Evolutionary conservation across 108 stramenopile genomes (phyloP).

Genomic region (Nannochloropsis salina): DNA sequence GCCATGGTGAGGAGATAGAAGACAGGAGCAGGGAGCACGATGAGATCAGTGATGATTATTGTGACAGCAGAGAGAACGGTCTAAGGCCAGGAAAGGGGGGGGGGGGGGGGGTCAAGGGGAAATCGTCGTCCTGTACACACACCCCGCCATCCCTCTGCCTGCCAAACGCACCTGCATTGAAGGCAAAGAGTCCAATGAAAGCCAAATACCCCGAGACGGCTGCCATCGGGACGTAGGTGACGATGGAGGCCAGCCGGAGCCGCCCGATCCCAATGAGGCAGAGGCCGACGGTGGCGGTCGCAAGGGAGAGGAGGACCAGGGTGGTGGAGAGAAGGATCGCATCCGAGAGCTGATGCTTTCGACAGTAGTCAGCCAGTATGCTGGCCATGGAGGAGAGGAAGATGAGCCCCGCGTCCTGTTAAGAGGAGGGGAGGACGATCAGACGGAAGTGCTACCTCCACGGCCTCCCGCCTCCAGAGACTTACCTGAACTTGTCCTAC

Average conservation of each 20-base stretch:
- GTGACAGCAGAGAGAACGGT: not conserved
- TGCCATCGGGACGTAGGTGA: constrained; percentile 83
- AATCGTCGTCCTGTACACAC: not conserved
- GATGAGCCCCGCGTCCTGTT: constrained; percentile 87
- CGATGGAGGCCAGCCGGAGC: constrained; percentile 71
- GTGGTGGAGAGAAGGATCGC: constrained; percentile 40
- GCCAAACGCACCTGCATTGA: constrained; percentile 1
- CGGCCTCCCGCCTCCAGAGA: not conserved
- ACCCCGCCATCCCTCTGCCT: not conserved
- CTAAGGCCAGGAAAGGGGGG: not conserved
- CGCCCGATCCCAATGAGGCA: constrained; percentile 68
- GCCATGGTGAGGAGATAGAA: not conserved
- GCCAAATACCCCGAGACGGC: constrained; percentile 96
- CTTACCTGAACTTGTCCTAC: constrained; percentile 79
- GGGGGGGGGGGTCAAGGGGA: not conserved
- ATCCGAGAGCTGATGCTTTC: constrained; percentile 54
- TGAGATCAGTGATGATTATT: not conserved
- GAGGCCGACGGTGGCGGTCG: constrained; percentile 24
- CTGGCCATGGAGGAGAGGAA: constrained; percentile 81
- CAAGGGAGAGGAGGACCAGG: not conserved
- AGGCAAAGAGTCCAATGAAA: constrained; percentile 88
- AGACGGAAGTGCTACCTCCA: not conserved
- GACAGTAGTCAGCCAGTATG: constrained; percentile 60
- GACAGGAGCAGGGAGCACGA: not conserved
- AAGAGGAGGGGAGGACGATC: not conserved